A percentile compares a stretch with the other conserved stretches of the same genome.
These are phyloP conservation scores for Vitis vinifera DNA, from an alignment of 164 flowering plant genomes.

Conservation along the genomic window ASM3070453v1 NC_081817.1:26246501-26247000, in stretches of 20 bases:
- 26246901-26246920: slow-evolving; percentile 11
- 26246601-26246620: slow-evolving; percentile 8
- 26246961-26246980: slow-evolving; percentile 6
- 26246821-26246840: slow-evolving; percentile 15
- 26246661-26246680: slow-evolving; percentile 2
- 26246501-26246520: not conserved
- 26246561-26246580: slow-evolving; percentile 10
- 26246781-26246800: not conserved
- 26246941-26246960: slow-evolving; percentile 8
- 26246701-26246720: slow-evolving; percentile 2
- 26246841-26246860: slow-evolving; percentile 4
- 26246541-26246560: not conserved
- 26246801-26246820: slow-evolving; percentile 4
- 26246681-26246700: slow-evolving; percentile 10
- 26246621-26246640: not conserved
- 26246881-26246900: slow-evolving; percentile 6
- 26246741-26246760: slow-evolving; percentile 6
- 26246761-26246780: slow-evolving; percentile 13
- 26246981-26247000: slow-evolving; percentile 6
- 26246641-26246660: not conserved
- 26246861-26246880: slow-evolving; percentile 1
- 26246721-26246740: slow-evolving; percentile 2
- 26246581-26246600: slow-evolving; percentile 1
- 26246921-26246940: not conserved
- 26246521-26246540: not conserved